Base-by-base conservation (phyloP, 805 yeast genomes). In the Metschnikowia amazonensis region DNA sequence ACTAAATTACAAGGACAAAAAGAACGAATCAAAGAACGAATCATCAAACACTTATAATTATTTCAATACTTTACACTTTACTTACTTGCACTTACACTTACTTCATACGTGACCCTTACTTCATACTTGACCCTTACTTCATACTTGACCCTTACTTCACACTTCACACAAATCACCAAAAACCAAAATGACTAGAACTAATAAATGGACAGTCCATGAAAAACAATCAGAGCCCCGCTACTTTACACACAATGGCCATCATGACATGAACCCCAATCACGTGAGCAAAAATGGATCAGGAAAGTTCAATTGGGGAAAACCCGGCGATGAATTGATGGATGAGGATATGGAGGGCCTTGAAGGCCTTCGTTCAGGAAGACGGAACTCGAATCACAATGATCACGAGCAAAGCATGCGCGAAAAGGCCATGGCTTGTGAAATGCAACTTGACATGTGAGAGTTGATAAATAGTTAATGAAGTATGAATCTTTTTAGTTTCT, bases 271-370 rank as follows among this genome's bases (percentile, higher is more conserved):
- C 51, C 96, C 96, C 45, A 81, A 80, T 60, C 79, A 80, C 58
- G 79, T 85, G 46, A 88, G 88, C 77, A 88, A 86, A 63, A 76
- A 76, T 47, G 97, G 97, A 41, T 84, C 84, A 28, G 97, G 97
- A 38, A 82, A 80, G 57, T 84, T 82, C 53, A 89, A 89, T 60
- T 88, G 96, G 96, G 97, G 97, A 36, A 69, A 73, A 48, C 76
- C 81, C 7, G 92, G 89, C 25, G 95, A 86, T 56, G 96, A 88
- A 57, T 62, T 86, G 50, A 74, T 78, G 48, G 79, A 77, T 43
- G 67, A 74, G 16, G 82, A 79, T 50, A 73, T 4, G 66, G 28
- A 11, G 13, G 28, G 13, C 11, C 47, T 50, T 31, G 63, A 64
- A 5, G 45, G 52, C 36, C 28, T n/a, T 7, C 21, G 42, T 11